Evolutionary conservation across 73 alveolate species (phyloP), one percentile per base, ranked within the genome.

Genomic region (Tetrahymena malaccensis): DNA sequence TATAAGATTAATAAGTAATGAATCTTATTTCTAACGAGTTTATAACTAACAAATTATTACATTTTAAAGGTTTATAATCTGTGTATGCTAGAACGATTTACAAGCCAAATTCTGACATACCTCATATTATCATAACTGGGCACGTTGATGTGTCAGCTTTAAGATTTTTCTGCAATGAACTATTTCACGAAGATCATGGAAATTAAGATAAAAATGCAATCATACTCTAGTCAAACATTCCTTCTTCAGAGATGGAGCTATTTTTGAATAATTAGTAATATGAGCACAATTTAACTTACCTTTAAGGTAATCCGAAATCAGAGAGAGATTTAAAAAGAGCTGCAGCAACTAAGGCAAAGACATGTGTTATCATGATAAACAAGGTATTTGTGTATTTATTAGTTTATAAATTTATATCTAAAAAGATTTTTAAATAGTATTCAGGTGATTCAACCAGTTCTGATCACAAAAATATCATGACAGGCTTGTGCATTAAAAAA

Each of bases 141-240:
- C 97, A 98, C 94, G 99, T 98, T 1, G 98, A 96, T 31, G 98
- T 97, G n/a, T 97, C 99, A 31, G 98, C 99, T 9, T 93, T 99
- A 85, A 98, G 96, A 50, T 98, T 97, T 94, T 98, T 99, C 94
- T 98, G 99, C 94, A 96, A 97, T 93, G 99, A 98, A 96, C 96
- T 98, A 84, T 98, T 99, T 97, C 99, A 99, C 96, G 96, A 56
- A 85, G 99, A 99, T 94, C 99, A 98, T 94, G 99, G 99, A 3
- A 96, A 97, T 58, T 97, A 98, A 57, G 99, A 98, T 94, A 97
- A 98, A 95, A 98, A 97, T 96, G 99, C 99, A 6, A 99, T 99
- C 21, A 98, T 99, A 25, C 94, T 99, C 34, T 97, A 98, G 85
- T 97, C 98, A 8, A 93, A 93, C 33, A 99, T 94, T 94, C 99